A percentile compares a stretch with the other conserved stretches of the same genome.
Conservation (phyloP, 768 basidiomycete species). For the Termitomyces sp. region DNA sequence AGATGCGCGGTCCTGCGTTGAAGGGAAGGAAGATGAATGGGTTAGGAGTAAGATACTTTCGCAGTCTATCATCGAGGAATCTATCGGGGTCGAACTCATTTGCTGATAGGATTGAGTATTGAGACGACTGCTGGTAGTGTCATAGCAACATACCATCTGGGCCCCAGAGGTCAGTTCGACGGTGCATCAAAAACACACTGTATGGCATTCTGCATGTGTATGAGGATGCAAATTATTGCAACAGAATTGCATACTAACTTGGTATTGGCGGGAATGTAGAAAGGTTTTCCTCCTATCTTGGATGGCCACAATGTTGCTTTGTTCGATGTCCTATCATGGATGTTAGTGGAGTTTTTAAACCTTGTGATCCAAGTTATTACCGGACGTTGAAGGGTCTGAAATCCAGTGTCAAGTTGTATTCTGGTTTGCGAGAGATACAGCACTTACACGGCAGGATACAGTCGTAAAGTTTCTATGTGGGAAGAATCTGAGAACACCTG, state of each 20-base stretch:
- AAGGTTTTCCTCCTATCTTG: slow-evolving; percentile 24
- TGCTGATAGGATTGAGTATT: slow-evolving; percentile 24
- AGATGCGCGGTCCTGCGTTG: slow-evolving; percentile 66
- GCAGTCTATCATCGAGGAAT: slow-evolving; percentile 56
- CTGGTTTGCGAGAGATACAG: not conserved
- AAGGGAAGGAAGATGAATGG: slow-evolving; percentile 72
- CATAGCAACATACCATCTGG: slow-evolving; percentile 43
- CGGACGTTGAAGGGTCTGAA: slow-evolving; percentile 26
- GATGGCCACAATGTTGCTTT: slow-evolving; percentile 29
- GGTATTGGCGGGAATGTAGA: slow-evolving; percentile 35
- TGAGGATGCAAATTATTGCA: slow-evolving; percentile 15
- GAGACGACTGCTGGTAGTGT: too few species aligned
- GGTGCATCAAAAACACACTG: slow-evolving; percentile 36
- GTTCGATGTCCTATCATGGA: slow-evolving; percentile 18
- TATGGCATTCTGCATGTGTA: slow-evolving; percentile 18
- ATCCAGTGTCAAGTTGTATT: not conserved
- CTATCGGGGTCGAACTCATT: slow-evolving; percentile 63
- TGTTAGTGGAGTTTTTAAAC: not conserved
- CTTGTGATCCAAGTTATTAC: slow-evolving; percentile 12
- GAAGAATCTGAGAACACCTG: not conserved
- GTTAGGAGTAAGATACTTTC: slow-evolving; percentile 51
- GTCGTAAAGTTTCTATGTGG: slow-evolving; percentile 37
- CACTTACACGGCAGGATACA: slow-evolving; percentile 36
- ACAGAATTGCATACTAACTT: slow-evolving; percentile 16
- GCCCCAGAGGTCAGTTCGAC: slow-evolving; percentile 53